These are phyloP conservation scores for Triangularia setosa DNA, from an alignment of 2,329 filamentous ascomycete species.

Conservation along the genomic window DNA sequence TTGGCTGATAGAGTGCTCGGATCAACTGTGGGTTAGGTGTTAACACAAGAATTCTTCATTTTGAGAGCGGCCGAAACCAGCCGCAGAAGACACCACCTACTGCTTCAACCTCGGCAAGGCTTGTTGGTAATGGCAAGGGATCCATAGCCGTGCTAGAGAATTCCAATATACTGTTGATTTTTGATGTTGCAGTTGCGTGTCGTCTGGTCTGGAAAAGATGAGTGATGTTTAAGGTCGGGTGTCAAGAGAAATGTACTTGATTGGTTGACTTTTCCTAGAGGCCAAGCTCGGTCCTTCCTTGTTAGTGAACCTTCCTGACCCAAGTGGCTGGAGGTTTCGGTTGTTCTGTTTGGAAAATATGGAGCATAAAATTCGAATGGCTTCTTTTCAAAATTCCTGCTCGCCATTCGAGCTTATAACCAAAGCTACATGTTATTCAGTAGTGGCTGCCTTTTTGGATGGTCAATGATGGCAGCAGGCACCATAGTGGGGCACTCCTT, in stretches of 20 bases:
- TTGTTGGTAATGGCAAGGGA: slow-evolving; percentile 31
- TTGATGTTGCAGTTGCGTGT: neutral
- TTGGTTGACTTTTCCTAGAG: neutral
- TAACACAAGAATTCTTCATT: slow-evolving; percentile 6
- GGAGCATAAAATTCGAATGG: neutral
- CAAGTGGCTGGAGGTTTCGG: neutral
- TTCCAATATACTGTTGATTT: slow-evolving; percentile 4
- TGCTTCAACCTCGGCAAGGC: slow-evolving; percentile 33
- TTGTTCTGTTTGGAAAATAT: neutral
- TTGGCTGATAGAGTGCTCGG: slow-evolving; percentile 51
- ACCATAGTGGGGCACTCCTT: neutral
- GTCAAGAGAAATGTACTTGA: neutral
- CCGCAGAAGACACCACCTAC: slow-evolving; percentile 24
- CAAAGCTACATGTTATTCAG: neutral
- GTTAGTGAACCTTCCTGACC: neutral
- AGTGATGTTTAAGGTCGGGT: neutral
- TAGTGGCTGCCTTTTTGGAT: neutral
- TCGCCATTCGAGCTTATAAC: neutral
- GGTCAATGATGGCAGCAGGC: neutral
- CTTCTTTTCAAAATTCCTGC: neutral
- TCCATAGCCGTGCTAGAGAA: slow-evolving; percentile 24
- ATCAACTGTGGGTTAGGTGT: slow-evolving; percentile 40
- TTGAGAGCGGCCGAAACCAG: neutral
- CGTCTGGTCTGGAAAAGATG: neutral
- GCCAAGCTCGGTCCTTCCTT: neutral